phyloP scores from a whole-genome alignment of 2,329 filamentous ascomycete genomes.

The Fusarium sarcochroum region DNA sequence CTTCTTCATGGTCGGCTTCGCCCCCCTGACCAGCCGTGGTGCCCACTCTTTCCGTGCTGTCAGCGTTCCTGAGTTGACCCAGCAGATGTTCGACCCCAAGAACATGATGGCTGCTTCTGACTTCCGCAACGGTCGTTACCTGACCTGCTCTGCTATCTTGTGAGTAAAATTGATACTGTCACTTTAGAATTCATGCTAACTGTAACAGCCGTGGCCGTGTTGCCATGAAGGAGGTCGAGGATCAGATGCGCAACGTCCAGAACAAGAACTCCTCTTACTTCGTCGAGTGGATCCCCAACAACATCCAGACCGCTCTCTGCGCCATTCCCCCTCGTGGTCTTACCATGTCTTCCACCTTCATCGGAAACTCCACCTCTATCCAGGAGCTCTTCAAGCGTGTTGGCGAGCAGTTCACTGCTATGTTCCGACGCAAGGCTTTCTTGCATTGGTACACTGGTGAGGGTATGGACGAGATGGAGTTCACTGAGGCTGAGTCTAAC shows the following conservation, averaged over 20 bases:
- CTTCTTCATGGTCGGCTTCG: constrained; percentile 99
- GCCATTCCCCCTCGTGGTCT: constrained; percentile 97
- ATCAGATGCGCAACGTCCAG: constrained; percentile 99
- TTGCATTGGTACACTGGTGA: constrained; percentile 99
- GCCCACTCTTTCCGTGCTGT: constrained; percentile 97
- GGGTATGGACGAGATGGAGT: constrained; percentile 99
- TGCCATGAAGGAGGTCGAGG: constrained; percentile 99
- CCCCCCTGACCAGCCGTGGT: constrained; percentile 89
- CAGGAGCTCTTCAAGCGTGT: constrained; percentile 99
- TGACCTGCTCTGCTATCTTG: constrained; percentile 99
- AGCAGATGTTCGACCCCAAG: constrained; percentile 99
- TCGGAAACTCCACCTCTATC: constrained; percentile 99
- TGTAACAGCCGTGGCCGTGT: constrained; percentile 89
- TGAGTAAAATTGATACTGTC: constrained; percentile 58
- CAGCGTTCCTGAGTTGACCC: constrained; percentile 96
- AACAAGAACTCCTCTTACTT: constrained; percentile 99
- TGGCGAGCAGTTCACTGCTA: constrained; percentile 99
- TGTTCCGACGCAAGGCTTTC: constrained; percentile 99
- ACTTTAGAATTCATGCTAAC: constrained; percentile 25
- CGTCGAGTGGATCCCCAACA: constrained; percentile 99
- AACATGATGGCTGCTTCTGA: constrained; percentile 99
- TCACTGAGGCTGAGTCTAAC: constrained; percentile 99
- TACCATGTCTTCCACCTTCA: constrained; percentile 99
- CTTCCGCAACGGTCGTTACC: constrained; percentile 99
- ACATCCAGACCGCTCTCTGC: constrained; percentile 99